Percentiles rank a stretch among this genome's conserved stretches.
Evolutionary conservation across 768 basidiomycete species (phyloP).

Genomic region (Mycena chlorophos): DNA sequence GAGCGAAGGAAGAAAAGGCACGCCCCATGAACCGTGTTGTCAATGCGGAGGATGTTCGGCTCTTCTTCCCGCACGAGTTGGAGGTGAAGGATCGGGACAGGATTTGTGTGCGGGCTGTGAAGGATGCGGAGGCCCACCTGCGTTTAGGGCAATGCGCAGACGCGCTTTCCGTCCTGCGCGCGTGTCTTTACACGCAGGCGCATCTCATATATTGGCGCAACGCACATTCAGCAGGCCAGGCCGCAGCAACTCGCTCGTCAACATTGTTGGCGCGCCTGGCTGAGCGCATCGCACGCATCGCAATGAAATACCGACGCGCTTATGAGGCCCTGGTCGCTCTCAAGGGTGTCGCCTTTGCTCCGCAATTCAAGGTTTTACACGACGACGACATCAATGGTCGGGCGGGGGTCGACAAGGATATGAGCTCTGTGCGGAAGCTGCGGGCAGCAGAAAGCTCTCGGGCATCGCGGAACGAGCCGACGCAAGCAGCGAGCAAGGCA

Average conservation of each 20-base stretch:
- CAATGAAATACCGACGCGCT: background rate
- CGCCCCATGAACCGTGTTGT: background rate
- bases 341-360: background rate
- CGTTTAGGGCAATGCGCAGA: conserved; percentile 6
- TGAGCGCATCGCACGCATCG: background rate
- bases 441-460: background rate
- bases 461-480: background rate
- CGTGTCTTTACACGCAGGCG: conserved; percentile 2
- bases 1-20: conserved; percentile 2
- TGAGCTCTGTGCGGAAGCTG: background rate
- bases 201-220: conserved; percentile 10
- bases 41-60: conserved; percentile 4
- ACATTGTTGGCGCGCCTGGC: background rate
- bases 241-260: background rate
- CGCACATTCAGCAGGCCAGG: background rate
- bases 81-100: background rate
- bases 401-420: background rate
- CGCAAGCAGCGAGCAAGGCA: background rate
- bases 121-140: conserved; percentile 3
- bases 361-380: background rate
- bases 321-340: background rate
- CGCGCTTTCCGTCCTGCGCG: background rate
- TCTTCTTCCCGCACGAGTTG: conserved; percentile 10
- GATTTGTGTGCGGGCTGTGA: background rate
- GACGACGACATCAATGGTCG: background rate